A percentile compares a stretch with the other conserved stretches of the same genome.
phyloP scores from a whole-genome alignment of 768 basidiomycete species.

The Podaxis mareebaensis region DNA sequence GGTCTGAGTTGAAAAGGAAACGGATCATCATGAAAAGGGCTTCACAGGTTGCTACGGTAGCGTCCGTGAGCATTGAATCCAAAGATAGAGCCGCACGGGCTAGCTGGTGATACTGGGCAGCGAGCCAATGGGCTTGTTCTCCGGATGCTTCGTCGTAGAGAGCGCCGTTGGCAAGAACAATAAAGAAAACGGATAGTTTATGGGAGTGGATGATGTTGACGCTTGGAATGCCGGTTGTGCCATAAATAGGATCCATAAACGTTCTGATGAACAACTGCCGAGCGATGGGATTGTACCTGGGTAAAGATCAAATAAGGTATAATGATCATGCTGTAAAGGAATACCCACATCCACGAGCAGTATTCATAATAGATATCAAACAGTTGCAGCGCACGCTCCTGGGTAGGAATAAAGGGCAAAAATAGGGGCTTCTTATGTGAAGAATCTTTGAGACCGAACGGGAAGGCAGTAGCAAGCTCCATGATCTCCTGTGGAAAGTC shows the following conservation, averaged over 20 bases:
- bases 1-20: conserved; percentile 43
- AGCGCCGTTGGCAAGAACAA: conserved; percentile 47
- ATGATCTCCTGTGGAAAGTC: conserved; percentile 44
- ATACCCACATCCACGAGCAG: conserved; percentile 48
- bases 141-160: conserved; percentile 42
- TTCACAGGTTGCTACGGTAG: conserved; percentile 47
- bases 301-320: conserved; percentile 5
- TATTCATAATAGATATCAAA: conserved; percentile 43
- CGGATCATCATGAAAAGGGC: conserved; percentile 45
- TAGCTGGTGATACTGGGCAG: conserved; percentile 47
- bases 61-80: conserved; percentile 44
- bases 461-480: conserved; percentile 48
- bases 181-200: conserved; percentile 52
- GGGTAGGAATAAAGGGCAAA: conserved; percentile 39
- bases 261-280: conserved; percentile 40
- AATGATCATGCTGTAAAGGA: neutral
- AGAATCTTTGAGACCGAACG: conserved; percentile 45
- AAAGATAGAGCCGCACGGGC: conserved; percentile 48
- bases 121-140: conserved; percentile 19
- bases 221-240: conserved; percentile 27
- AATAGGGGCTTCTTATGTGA: conserved; percentile 39
- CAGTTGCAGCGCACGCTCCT: conserved; percentile 39
- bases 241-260: conserved; percentile 46
- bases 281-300: conserved; percentile 48
- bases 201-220: conserved; percentile 44